phyloP scores from a whole-genome alignment of 2,329 filamentous ascomycete species.

The Curvularia spicifera region DNA sequence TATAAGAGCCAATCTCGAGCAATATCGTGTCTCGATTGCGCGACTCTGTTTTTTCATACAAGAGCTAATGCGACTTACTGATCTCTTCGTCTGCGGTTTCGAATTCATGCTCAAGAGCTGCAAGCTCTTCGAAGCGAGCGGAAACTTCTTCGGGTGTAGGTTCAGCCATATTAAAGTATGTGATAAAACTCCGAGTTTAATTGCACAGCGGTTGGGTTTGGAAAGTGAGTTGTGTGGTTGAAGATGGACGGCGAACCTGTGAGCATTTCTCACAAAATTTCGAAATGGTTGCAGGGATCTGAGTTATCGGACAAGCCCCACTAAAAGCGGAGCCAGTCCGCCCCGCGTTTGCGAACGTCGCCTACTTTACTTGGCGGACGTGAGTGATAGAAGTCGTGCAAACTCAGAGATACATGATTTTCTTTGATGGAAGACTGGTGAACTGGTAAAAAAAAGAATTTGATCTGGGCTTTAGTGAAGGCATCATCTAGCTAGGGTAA shows the following conservation, averaged over 20 bases:
- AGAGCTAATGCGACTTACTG: constrained; percentile 58
- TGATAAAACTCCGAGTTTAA: neutral
- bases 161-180: constrained; percentile 29
- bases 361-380: neutral
- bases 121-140: constrained; percentile 72
- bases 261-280: constrained; percentile 24
- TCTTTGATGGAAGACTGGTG: no score
- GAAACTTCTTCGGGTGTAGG: constrained; percentile 33
- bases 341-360: constrained; percentile 6
- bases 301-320: constrained; percentile 9
- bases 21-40: neutral
- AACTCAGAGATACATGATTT: no score
- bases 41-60: neutral
- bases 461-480: neutral
- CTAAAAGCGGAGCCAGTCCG: constrained; percentile 22
- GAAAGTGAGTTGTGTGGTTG: neutral
- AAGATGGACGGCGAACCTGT: constrained; percentile 9
- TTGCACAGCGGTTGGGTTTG: constrained; percentile 2
- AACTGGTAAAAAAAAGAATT: neutral
- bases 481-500: neutral
- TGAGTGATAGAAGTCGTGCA: neutral
- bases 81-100: constrained; percentile 82
- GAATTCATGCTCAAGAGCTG: constrained; percentile 81
- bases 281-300: constrained; percentile 19
- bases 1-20: neutral